Conservation (phyloP, 169 alveolate species). For the Neospora caninum region DNA sequence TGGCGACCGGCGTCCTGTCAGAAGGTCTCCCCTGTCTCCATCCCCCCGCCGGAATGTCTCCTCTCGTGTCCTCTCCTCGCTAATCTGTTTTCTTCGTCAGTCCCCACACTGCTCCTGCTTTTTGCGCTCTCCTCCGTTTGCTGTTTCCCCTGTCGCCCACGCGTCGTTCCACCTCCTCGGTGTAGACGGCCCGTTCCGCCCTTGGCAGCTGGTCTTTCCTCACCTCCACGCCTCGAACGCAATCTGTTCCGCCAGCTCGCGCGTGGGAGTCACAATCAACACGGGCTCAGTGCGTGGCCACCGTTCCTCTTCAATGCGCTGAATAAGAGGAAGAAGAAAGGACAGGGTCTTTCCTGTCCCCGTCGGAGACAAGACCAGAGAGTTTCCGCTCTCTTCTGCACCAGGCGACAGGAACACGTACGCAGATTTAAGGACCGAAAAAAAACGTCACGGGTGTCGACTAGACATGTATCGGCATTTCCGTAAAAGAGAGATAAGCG, state of each 20-base stretch:
- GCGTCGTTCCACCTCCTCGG: neutral
- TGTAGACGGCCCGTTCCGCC: neutral
- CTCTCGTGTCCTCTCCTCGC: too few species aligned
- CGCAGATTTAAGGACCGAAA: neutral
- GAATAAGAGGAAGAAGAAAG: conserved; percentile 74
- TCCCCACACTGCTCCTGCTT: too few species aligned
- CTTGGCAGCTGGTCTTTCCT: neutral
- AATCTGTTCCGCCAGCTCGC: conserved; percentile 92
- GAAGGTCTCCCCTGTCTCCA: too few species aligned
- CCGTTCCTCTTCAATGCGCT: conserved; percentile 65
- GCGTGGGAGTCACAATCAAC: conserved; percentile 88
- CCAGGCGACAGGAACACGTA: neutral
- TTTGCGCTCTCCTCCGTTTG: too few species aligned
- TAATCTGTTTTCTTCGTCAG: too few species aligned
- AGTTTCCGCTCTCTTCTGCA: conserved; percentile 11
- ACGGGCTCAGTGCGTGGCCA: conserved; percentile 79
- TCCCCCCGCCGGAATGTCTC: too few species aligned
- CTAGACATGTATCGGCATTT: too few species aligned
- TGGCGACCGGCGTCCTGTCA: too few species aligned
- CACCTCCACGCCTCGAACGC: conserved; percentile 56
- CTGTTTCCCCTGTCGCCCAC: too few species aligned
- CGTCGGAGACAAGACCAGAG: conserved; percentile 56
- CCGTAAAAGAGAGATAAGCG: too few species aligned
- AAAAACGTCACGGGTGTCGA: neutral
- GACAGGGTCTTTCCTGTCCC: conserved; percentile 77